A percentile compares a stretch with the other conserved stretches of the same genome.
These are phyloP conservation scores for Trypethelium eluteriae DNA, from an alignment of 495 filamentous ascomycete genomes.

Conservation along the genomic window DNA sequence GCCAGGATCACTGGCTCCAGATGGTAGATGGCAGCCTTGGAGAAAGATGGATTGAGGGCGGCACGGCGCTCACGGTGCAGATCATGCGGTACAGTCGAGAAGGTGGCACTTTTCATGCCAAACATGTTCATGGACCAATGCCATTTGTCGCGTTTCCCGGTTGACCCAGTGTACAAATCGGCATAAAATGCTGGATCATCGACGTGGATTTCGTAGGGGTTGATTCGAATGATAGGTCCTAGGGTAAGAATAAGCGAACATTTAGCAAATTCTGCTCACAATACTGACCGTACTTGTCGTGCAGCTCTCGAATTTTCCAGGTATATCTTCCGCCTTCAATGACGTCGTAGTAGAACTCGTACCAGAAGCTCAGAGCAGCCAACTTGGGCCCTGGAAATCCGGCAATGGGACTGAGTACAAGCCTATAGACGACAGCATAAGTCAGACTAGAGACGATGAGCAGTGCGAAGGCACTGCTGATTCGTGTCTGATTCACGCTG, in stretches of 20 bases:
- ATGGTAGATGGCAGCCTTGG: constrained; percentile 38
- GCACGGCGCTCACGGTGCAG: constrained; percentile 43
- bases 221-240: constrained; percentile 32
- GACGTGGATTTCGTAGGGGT: constrained; percentile 31
- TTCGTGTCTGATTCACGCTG: too few species aligned
- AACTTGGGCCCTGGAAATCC: constrained; percentile 24
- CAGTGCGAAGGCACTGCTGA: too few species aligned
- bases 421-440: neutral
- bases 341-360: constrained; percentile 30
- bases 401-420: neutral
- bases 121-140: constrained; percentile 18
- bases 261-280: neutral
- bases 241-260: neutral
- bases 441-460: too few species aligned
- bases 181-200: constrained; percentile 26
- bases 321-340: constrained; percentile 17
- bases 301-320: constrained; percentile 14
- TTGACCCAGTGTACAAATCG: constrained; percentile 18
- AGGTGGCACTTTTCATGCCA: constrained; percentile 5
- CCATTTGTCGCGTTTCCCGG: constrained; percentile 22
- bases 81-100: constrained; percentile 31
- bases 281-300: constrained; percentile 18
- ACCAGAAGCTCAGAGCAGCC: constrained; percentile 26
- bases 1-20: constrained; percentile 43
- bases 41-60: constrained; percentile 45